Base-by-base conservation (phyloP, 2,329 filamentous ascomycete species). In the Hymenoscyphus infarciens region DNA sequence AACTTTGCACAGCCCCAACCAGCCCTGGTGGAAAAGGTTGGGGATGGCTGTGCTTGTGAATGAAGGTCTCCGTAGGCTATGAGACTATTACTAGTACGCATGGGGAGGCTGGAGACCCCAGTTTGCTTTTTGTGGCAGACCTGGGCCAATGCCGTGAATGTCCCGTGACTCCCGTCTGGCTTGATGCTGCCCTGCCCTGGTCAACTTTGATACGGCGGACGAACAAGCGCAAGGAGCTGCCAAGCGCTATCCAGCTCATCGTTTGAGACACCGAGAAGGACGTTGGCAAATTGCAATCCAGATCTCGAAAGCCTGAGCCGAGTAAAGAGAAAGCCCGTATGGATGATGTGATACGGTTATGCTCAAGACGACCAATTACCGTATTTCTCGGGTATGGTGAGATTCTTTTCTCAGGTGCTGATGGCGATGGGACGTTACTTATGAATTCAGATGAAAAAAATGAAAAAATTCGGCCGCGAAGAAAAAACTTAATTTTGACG, bases 181-280 rank as follows among this genome's bases (percentile, higher is more conserved):
- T 35, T 15, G 19, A 52, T 52, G 45, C 22, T n/a, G n/a, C n/a
- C n/a, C n/a, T n/a, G n/a, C n/a, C n/a, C n/a, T 59, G 38, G 42
- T n/a, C 19, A 16, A 7, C n/a, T 15, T 49, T 25, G 19, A 22
- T 59, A 59, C 57, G 57, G 57, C 39, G 57, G 57, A 59, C 57
- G 57, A 59, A 29, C 42, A 49, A 35, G 57, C 57, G n/a, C 57
- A 59, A 52, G 57, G 11, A 13, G 19, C n/a, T 35, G 45, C 45
- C 45, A 52, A 52, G 45, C 19, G 45, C 10, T 11, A 52, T 52
- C 45, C 10, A 22, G 19, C 11, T 52, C 45, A 11, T 25, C 45
- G 5, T 13, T 22, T 52, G 45, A 25, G 19, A 52, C n/a, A 5
- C 10, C 3, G 8, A 15, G 45, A 25, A 52, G 45, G 45, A 52